Base-by-base conservation (phyloP, 306 rosid genomes). In the Castanea sativa region DNA sequence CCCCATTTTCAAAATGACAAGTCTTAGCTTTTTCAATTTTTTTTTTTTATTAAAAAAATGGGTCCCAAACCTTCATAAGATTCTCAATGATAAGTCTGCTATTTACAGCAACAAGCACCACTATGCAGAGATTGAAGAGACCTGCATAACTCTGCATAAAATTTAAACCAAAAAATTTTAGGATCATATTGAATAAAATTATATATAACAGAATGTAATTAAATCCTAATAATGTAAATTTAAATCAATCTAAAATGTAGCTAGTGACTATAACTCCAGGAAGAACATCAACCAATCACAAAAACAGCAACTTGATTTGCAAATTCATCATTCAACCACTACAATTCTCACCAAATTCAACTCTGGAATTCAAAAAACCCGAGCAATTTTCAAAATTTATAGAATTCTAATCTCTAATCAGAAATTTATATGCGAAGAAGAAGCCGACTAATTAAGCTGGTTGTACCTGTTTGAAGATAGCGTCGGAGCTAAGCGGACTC, bases 11-110 rank as follows among this genome's bases (percentile, higher is more conserved):
- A 10, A 49, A 49, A 49, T 13, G 16, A 49, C 14, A 13, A 49
- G 16, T 49, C 5, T 6, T 38, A 38, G 11, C 45, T 8, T 41
- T 41, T 41, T 41, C 45, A 41, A n/a, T n/a, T n/a, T n/a, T n/a
- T n/a, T n/a, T 25, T 41, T 41, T 41, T 41, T 8, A 41, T 41
- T 35, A 38, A 57, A 30, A 41, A 71, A 14, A 38, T 21, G 75
- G 56, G 75, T 21, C 27, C 67, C 80, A 55, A 83, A 93, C 99
- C 99, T 96, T 96, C 97, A 96, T 91, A 82, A 96, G 83, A 88
- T 96, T 96, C 89, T 96, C 99, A 75, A 96, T 90, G 78, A 93
- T 96, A 25, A 96, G 96, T 79, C 99, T 78, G 89, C 99, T 91
- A 84, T 93, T 96, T 18, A 96, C 99, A 1, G 99, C 92, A 80